These are phyloP conservation scores for Nitzschia palea DNA, from an alignment of 108 stramenopile species.

Conservation along the genomic window DNA sequence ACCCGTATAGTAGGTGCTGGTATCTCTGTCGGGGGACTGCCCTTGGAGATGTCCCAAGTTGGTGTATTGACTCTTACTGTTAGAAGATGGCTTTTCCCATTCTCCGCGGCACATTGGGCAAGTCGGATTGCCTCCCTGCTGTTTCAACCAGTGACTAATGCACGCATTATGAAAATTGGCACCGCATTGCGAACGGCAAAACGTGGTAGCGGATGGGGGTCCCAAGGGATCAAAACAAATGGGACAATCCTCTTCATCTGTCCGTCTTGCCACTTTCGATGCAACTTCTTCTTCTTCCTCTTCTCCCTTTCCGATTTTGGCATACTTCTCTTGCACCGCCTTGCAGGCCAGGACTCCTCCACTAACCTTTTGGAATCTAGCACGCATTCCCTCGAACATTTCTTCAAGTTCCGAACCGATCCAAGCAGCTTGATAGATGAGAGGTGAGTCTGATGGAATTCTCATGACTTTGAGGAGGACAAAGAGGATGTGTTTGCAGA, in stretches of 20 bases:
- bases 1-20: constrained; percentile 9
- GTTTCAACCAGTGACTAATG: constrained; percentile 27
- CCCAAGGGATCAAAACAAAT: constrained; percentile 46
- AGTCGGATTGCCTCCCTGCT: constrained; percentile 20
- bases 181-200: constrained; percentile 36
- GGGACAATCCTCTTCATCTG: constrained; percentile 36
- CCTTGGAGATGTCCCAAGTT: constrained; percentile 44
- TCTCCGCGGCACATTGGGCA: constrained; percentile 40
- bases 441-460: constrained; percentile 15
- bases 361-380: constrained; percentile 14
- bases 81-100: constrained; percentile 24
- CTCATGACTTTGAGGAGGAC: constrained; percentile 45
- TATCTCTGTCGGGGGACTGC: constrained; percentile 23
- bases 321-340: constrained; percentile 26
- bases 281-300: constrained; percentile 2
- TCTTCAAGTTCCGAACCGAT: constrained; percentile 37
- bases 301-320: constrained; percentile 11
- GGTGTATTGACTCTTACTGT: constrained; percentile 14
- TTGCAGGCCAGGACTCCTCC: constrained; percentile 36
- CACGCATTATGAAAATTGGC: constrained; percentile 41
- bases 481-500: constrained; percentile 57
- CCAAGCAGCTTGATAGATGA: constrained; percentile 47
- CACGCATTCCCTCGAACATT: constrained; percentile 23
- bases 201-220: not conserved
- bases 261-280: not conserved